Base-by-base conservation (phyloP, 805 yeast genomes). In the Metschnikowia reukaufii region DNA sequence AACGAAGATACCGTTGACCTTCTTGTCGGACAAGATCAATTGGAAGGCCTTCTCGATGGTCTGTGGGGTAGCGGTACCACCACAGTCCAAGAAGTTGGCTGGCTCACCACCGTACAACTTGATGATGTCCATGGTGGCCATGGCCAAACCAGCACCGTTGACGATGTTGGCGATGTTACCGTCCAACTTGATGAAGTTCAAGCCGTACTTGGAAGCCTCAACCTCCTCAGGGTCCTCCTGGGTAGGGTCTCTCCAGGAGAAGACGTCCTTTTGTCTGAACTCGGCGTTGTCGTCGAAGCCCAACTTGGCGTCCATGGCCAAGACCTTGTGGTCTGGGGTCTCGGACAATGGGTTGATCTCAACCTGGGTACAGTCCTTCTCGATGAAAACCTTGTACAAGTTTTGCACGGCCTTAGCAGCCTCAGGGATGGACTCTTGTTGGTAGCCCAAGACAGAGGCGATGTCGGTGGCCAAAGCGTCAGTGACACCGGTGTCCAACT, bases 121-220 rank as follows among this genome's bases (percentile, higher is more conserved):
- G 78, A 94, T 89, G 69, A 95, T 95, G 74, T 94, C 99, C 97
- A 94, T 91, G 57, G 99, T 94, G 61, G 99, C 99, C 99, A 94
- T 94, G 63, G 99, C 99, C 68, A 94, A 82, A 72, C 99, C 99
- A 49, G 99, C 99, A 78, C 99, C 99, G 73, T 94, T 94, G 69
- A 94, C 99, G 54, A 94, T 79, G 78, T 97, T 92, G 62, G 99
- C 99, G 66, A 94, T 92, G 80, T 90, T 88, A 73, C 99, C 99
- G 66, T 92, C 95, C 67, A 94, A 84, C 78, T 94, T 94, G 77
- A 94, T 95, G 72, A 92, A 94, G 78, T 94, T 94, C 65, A 94
- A 82, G 62, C 90, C 94, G 64, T 82, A 86, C 70, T 88, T 74
- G 62, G 94, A 77, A 54, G 99, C 99, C 70, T 81, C 85, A 59